phyloP scores from a whole-genome alignment of 1,284 basidiomycete species.

The Ceratobasidium papillatum region DNA sequence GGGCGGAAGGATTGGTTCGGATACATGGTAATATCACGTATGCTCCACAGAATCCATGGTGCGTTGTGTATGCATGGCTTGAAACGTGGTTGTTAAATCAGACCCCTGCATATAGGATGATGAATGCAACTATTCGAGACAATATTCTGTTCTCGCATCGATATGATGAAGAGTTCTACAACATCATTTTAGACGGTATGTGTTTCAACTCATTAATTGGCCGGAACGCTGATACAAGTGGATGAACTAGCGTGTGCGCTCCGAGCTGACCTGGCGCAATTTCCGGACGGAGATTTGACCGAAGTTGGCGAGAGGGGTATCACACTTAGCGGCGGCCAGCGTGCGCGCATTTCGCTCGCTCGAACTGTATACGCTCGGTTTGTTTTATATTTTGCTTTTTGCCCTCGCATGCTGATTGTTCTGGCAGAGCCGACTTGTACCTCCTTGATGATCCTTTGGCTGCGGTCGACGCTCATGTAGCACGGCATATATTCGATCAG shows the following conservation, averaged over 20 bases:
- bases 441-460: slow-evolving; percentile 64
- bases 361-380: slow-evolving; percentile 57
- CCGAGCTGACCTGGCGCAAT: slow-evolving; percentile 76
- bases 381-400: background rate
- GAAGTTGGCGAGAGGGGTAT: slow-evolving; percentile 72
- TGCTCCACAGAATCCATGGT: slow-evolving; percentile 91
- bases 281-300: slow-evolving; percentile 76
- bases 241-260: slow-evolving; percentile 78
- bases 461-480: slow-evolving; percentile 79
- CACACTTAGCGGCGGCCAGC: slow-evolving; percentile 65
- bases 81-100: background rate
- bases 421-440: slow-evolving; percentile 62
- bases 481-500: slow-evolving; percentile 74
- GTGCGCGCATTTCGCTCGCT: slow-evolving; percentile 67
- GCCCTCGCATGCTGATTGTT: background rate
- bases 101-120: slow-evolving; percentile 62
- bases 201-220: background rate
- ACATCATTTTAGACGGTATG: slow-evolving; percentile 75
- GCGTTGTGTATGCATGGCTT: slow-evolving; percentile 43
- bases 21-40: slow-evolving; percentile 83
- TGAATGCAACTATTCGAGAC: slow-evolving; percentile 83
- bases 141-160: slow-evolving; percentile 92
- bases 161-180: slow-evolving; percentile 82
- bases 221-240: background rate
- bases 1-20: slow-evolving; percentile 74